phyloP scores from a whole-genome alignment of 345 rosid genomes.

The Kandelia obovata region DNA sequence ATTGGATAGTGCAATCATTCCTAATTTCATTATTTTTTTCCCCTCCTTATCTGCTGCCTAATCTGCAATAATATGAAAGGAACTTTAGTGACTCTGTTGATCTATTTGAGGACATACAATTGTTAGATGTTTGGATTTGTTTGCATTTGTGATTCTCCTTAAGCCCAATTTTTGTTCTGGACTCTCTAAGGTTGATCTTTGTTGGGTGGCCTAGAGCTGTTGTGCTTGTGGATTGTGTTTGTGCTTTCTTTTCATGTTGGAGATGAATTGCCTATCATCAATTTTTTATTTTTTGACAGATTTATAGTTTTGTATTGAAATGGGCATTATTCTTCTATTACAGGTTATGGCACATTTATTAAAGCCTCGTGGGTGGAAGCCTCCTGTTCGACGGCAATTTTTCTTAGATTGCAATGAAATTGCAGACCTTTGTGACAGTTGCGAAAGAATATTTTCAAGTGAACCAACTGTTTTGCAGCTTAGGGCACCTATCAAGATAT shows the following conservation, averaged over 20 bases:
- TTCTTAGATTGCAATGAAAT: constrained; percentile 96
- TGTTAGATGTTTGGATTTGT: no score
- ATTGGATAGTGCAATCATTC: no score
- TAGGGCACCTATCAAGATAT: constrained; percentile 84
- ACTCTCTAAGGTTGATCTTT: constrained; percentile 6
- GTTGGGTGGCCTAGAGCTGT: constrained; percentile 18
- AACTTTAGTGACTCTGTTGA: no score
- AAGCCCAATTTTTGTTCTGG: no score
- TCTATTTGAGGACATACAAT: no score
- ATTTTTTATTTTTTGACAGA: neutral
- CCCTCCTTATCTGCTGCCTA: no score
- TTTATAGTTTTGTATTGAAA: neutral
- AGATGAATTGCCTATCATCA: constrained; percentile 8
- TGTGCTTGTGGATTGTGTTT: neutral
- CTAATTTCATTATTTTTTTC: no score
- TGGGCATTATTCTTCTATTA: neutral
- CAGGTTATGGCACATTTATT: constrained; percentile 85
- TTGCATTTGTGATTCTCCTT: no score
- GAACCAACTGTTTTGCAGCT: constrained; percentile 93
- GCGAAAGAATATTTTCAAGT: constrained; percentile 72
- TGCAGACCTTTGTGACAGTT: constrained; percentile 88
- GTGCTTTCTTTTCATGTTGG: constrained; percentile 3
- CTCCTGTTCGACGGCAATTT: constrained; percentile 92
- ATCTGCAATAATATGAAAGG: no score
- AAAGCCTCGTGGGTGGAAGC: constrained; percentile 98